Evolutionary conservation across 805 yeast species (phyloP), one percentile per base, ranked within the genome.

Genomic region (Yarrowia yakushimensis): DNA sequence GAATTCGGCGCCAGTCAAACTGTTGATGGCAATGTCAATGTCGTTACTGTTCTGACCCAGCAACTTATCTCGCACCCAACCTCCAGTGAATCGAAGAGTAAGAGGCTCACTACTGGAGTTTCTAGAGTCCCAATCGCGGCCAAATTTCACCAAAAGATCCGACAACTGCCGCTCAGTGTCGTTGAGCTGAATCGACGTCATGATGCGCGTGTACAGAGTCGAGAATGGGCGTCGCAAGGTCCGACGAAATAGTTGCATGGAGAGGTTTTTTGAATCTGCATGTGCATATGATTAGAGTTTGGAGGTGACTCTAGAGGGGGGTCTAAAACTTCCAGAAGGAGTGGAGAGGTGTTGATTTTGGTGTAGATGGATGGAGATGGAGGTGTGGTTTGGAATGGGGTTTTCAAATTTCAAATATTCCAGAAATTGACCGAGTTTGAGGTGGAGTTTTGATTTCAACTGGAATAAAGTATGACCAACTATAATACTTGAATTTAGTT

Each of bases 41-140:
- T 94, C 99, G 70, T 93, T 85, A 42, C 93, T 85, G 22, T 83
- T 84, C 50, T 81, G 79, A 0, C 96, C 96, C 30, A 94, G 77
- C 28, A 94, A 77, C 74, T 94, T 94, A 73, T 94, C 99, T 68
- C 99, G 81, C 2, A 94, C 99, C 99, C 99, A 93, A 0, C 99
- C 99, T 34, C 99, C 99, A 0, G 97, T 92, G 67, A 94, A 88
- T 65, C 99, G 74, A 13, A 88, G 78, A 17, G 43, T 36, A 33
- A 86, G 71, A n/a, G 63, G 60, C 30, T 65, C 64, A 7, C 50
- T 18, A 63, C 67, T 25, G 39, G 66, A 23, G 62, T 71, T 45
- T 27, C 64, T 48, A 9, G 48, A 15, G 66, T 67, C 64, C 60
- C 67, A 69, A 50, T 69, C 69, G 13, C 48, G 42, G 20, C 74